Evolutionary conservation across 1,284 basidiomycete species (phyloP).

Genomic region (Ceratobasidium sp.): DNA sequence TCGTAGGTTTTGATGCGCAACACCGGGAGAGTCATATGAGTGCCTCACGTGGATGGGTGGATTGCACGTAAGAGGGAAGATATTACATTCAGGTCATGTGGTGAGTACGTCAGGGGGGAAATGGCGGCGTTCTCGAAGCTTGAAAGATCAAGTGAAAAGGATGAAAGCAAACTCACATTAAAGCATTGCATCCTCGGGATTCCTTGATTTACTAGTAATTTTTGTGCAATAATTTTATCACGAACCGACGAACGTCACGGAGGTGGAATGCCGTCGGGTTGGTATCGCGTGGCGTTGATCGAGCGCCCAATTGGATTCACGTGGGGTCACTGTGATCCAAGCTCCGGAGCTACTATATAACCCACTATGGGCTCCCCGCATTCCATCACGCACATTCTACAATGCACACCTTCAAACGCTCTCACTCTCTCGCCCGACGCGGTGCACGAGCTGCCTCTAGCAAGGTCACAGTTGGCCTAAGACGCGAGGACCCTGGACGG

Average conservation of each 20-base stretch:
- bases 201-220: not conserved
- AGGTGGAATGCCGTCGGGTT: not conserved
- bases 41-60: not conserved
- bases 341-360: constrained; percentile 20
- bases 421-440: constrained; percentile 21
- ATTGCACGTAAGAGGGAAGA: constrained; percentile 4
- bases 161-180: not conserved
- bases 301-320: constrained; percentile 17
- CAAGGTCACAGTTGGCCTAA: constrained; percentile 65
- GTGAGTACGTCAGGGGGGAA: not conserved
- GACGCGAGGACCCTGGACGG: constrained; percentile 81
- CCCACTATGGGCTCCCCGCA: not conserved
- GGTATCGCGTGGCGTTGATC: not conserved
- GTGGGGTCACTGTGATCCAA: constrained; percentile 20
- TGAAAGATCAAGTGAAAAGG: not conserved
- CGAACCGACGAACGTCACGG: not conserved
- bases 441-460: constrained; percentile 5
- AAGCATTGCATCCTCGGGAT: not conserved
- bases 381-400: not conserved
- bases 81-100: not conserved
- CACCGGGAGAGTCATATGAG: constrained; percentile 35
- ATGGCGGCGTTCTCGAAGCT: no score
- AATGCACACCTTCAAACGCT: constrained; percentile 25
- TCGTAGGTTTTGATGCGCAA: no score
- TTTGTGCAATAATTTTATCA: not conserved